Base-by-base conservation (phyloP, 2,329 filamentous ascomycete species). In the Phoma sp. region DNA sequence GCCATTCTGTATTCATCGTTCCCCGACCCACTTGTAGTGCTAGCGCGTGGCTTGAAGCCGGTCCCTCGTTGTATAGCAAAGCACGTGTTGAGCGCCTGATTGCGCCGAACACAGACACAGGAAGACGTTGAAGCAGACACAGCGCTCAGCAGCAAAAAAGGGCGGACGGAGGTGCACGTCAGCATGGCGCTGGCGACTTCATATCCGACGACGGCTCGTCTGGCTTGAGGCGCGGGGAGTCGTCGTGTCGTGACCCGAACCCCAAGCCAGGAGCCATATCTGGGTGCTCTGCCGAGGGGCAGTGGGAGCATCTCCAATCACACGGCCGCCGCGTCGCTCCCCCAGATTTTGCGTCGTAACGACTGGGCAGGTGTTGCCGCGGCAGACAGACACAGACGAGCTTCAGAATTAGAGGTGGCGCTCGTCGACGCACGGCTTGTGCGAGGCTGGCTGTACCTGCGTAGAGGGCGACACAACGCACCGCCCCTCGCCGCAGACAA, bases 1-100 rank as follows among this genome's bases (percentile, higher is more conserved):
- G 63, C 71, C 71, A 74, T 57, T 74, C 71, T 45, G 69, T 70
- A 70, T 73, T 47, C 58, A 65, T 62, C 58, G 29, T 50, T 61
- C 66, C 66, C 61, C 56, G 70, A 69, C 71, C 70, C 70, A 72
- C 71, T 69, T 50, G 36, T 18, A 22, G 30, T 43, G 64, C 67
- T 72, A 73, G 70, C 69, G 71, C 65, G 64, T 11, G 59, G 58
- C 57, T 65, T 60, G 64, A 71, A 70, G 69, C 68, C 72, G 60
- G 66, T 62, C 68, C 64, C 53, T 69, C 60, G 60, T 58, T 55
- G 64, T 66, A 55, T 61, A 67, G 67, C 66, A 18, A 68, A 70
- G 70, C 69, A 72, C 68, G 70, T 67, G 66, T 59, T 55, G 30
- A 35, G 40, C 25, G 29, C 58, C 58, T 52, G 57, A 62, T 58